phyloP scores from a whole-genome alignment of 805 yeast genomes.

The Wickerhamomyces hampshirensis region DNA sequence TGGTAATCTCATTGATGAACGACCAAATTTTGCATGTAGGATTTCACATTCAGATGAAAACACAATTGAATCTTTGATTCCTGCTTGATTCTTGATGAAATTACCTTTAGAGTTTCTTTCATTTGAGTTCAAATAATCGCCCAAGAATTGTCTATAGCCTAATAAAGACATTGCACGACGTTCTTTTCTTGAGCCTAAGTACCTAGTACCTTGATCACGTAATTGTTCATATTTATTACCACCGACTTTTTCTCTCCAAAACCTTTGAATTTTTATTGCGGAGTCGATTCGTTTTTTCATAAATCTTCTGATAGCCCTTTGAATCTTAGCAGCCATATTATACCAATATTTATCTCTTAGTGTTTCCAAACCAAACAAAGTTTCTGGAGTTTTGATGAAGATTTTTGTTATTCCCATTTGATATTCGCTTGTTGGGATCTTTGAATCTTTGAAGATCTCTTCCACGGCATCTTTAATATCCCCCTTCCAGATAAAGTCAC shows the following conservation, averaged over 20 bases:
- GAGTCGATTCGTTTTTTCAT: constrained; percentile 79
- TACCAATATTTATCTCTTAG: constrained; percentile 98
- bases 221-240: constrained; percentile 81
- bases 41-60: constrained; percentile 83
- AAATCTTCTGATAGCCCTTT: constrained; percentile 92
- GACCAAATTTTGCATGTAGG: constrained; percentile 81
- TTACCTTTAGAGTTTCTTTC: constrained; percentile 72
- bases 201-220: constrained; percentile 74
- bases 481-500: constrained; percentile 65
- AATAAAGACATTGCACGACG: constrained; percentile 83
- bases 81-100: constrained; percentile 62
- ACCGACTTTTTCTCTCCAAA: constrained; percentile 75
- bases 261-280: constrained; percentile 73
- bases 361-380: constrained; percentile 89
- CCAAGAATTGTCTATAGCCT: constrained; percentile 86
- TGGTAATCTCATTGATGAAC: constrained; percentile 78
- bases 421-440: constrained; percentile 74
- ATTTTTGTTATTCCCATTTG: constrained; percentile 91
- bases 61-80: constrained; percentile 62
- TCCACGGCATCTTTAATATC: constrained; percentile 49
- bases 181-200: constrained; percentile 74
- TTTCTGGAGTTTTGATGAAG: constrained; percentile 95
- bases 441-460: constrained; percentile 50
- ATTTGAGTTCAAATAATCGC: constrained; percentile 90
- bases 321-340: constrained; percentile 95